phyloP scores from a whole-genome alignment of 768 basidiomycete genomes.

The Gloeostereum incarnatum region DNA sequence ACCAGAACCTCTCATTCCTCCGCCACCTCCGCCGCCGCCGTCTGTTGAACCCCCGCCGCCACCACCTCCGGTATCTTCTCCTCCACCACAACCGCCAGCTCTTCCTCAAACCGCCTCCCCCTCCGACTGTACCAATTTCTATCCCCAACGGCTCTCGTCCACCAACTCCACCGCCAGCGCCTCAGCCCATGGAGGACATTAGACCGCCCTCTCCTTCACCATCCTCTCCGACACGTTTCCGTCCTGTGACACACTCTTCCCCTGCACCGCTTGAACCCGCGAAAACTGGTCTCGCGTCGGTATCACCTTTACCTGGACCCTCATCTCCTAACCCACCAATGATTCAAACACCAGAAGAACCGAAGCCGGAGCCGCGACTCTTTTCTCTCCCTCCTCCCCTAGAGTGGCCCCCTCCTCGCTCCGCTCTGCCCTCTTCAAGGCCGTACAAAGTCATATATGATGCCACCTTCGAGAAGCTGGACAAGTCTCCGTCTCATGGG shows the following conservation, averaged over 20 bases:
- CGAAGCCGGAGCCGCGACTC: too few species aligned
- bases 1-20: constrained; percentile 4
- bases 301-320: too few species aligned
- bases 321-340: too few species aligned
- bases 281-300: too few species aligned
- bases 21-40: constrained; percentile 7
- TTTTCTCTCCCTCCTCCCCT: constrained; percentile 36
- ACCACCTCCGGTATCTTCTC: constrained; percentile 8
- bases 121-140: constrained; percentile 16
- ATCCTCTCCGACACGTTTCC: too few species aligned
- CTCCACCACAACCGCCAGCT: constrained; percentile 7
- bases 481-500: constrained; percentile 9
- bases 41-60: constrained; percentile 3
- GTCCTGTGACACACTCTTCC: too few species aligned
- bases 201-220: too few species aligned
- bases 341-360: too few species aligned
- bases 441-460: constrained; percentile 61
- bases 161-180: constrained; percentile 15
- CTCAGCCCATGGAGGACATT: too few species aligned
- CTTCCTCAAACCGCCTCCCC: constrained; percentile 8
- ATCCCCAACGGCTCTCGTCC: constrained; percentile 19
- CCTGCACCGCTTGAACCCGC: constrained; percentile 19
- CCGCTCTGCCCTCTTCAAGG: constrained; percentile 34
- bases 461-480: constrained; percentile 22
- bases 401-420: constrained; percentile 50